Evolutionary conservation across 768 basidiomycete genomes (phyloP), one percentile per base, ranked within the genome.

Genomic region (Naganishia vishniacii): DNA sequence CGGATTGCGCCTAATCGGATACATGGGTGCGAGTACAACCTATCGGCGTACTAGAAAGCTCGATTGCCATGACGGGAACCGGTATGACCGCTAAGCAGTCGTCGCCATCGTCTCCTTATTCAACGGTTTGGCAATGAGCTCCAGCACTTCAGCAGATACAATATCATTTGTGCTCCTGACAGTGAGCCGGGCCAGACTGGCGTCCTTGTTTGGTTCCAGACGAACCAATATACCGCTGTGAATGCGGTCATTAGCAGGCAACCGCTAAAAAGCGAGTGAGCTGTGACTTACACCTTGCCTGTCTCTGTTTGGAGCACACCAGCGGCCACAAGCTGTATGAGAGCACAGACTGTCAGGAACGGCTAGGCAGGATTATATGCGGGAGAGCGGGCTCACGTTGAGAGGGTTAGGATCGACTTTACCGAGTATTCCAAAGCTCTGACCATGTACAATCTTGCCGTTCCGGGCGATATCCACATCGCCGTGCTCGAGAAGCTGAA

Each of bases 141-240:
- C 62, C 61, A 80, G 67, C 13, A 79, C 61, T 66, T 79, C 77
- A 18, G 73, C 69, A 25, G 80, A 80, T 9, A 97, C 92, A 11
- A 86, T 83, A 75, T 92, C 92, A 61, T 95, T 97, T 3, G 95
- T 98, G 72, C 91, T 94, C 73, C 95, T 84, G 46, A 97, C 83
- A 6, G 95, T 99, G 65, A 97, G 73, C 37, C 95, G 87, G 78
- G 91, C 97, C 34, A 97, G 81, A 89, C 95, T 94, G 28, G 94
- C 95, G 65, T 95, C 92, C 59, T 85, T 83, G 79, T 97, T 99
- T 1, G 95, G 95, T 77, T 99, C 95, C 29, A 97, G 76, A 61
- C 95, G 83, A 68, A 97, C 78, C 67, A 99, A 80, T 73, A 95
- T 98, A 6, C 95, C 95, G 29, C 74, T 75, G 44, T 29, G 1